A percentile compares a stretch with the other conserved stretches of the same genome.
Conservation (phyloP, 805 yeast species). For the Schwanniomyces vanrijiae region DNA sequence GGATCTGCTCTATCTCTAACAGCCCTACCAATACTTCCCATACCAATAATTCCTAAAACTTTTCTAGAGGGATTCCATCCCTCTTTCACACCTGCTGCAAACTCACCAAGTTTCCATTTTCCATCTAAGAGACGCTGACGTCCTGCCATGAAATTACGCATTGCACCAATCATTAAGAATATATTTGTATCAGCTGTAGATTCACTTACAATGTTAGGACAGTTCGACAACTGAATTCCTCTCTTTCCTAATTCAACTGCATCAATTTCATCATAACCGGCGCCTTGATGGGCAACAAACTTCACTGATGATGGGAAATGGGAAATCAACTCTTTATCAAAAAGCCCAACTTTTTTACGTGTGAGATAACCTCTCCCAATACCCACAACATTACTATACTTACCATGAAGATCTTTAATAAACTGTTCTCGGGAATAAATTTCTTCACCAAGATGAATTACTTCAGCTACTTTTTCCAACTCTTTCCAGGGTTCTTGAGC, state of each 20-base stretch:
- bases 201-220: constrained; percentile 51
- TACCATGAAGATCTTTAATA: constrained; percentile 27
- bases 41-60: constrained; percentile 69
- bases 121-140: constrained; percentile 27
- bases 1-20: constrained; percentile 63
- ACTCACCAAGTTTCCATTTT: background rate
- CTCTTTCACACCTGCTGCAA: background rate
- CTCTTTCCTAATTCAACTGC: constrained; percentile 48
- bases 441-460: constrained; percentile 1
- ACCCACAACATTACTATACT: constrained; percentile 33
- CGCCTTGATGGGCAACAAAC: constrained; percentile 51
- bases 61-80: constrained; percentile 41
- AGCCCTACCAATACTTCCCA: constrained; percentile 82
- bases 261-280: constrained; percentile 59
- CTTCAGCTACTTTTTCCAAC: constrained; percentile 4
- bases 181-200: constrained; percentile 61
- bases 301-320: constrained; percentile 39
- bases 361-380: constrained; percentile 45
- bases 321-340: constrained; percentile 44
- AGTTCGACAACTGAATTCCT: constrained; percentile 51
- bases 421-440: constrained; percentile 40
- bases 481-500: constrained; percentile 5
- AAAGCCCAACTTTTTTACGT: constrained; percentile 36
- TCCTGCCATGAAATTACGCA: constrained; percentile 40
- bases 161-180: constrained; percentile 49